Base-by-base conservation (phyloP, 1,139 yeast genomes). In the Lodderomyces jiufengensis region DNA sequence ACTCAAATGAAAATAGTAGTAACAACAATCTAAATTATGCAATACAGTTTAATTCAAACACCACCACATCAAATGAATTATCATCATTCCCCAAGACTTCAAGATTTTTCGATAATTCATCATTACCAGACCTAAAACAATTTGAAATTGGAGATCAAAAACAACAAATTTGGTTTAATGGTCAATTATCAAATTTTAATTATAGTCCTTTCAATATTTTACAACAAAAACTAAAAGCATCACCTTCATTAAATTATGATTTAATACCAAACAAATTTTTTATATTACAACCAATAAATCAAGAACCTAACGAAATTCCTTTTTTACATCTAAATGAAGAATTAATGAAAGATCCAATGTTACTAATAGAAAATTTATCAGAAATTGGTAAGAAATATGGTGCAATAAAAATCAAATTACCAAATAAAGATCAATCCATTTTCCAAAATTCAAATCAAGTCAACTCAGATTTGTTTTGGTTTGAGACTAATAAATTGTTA, bases 371-470 rank as follows among this genome's bases (percentile, higher is more conserved):
- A 42, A 59, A 69, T 16, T 51, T 76, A 2, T 38, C 43, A 18
- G 63, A 60, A 4, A 42, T 63, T 6, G 90, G 87, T 1, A 54
- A 55, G 36, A 50, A 63, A 32, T 72, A 66, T 51, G 95, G 95
- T 1, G 92, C 90, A n/a, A 67, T 85, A 21, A 86, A 84, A 53
- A 60, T 87, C 14, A 63, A 70, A n/a, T 75, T 84, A 0, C 83
- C 84, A 43, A 48, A 5, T 40, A 50, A 14, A 67, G 72, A 45
- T 13, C 37, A 39, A 21, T 67, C 47, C 49, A 29, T 64, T 63
- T 11, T 46, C 22, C 46, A 40, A 24, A 30, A 43, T 5, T 36
- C 39, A 2, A 44, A 33, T 10, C 46, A 43, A 31, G 39, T 46
- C 4, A 43, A 46, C 33, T 39, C 45, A 1, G 48, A 46, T 30